phyloP scores from a whole-genome alignment of 2,329 filamentous ascomycete genomes.

The Aspergillus calidoustus region DNA sequence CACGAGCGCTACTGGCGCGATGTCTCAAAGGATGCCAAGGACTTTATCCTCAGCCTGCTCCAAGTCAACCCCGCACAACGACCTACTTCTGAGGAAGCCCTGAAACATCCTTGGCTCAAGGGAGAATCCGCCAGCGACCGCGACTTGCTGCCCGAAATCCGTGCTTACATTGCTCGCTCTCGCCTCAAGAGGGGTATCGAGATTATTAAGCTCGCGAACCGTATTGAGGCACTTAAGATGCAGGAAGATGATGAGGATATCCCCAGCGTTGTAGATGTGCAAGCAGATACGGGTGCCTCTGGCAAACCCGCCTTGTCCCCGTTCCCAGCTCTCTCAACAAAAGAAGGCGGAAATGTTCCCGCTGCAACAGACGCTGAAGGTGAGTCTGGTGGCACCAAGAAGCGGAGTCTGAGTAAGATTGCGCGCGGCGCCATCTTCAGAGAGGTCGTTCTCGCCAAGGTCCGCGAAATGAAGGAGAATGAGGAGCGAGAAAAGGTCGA shows the following conservation, averaged over 20 bases:
- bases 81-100: constrained; percentile 77
- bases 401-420: constrained; percentile 59
- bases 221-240: constrained; percentile 92
- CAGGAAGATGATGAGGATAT: constrained; percentile 84
- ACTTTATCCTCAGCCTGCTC: constrained; percentile 84
- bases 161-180: constrained; percentile 87
- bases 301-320: constrained; percentile 29
- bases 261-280: constrained; percentile 62
- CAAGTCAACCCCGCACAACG: constrained; percentile 78
- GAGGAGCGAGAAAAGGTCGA: constrained; percentile 74
- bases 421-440: constrained; percentile 80
- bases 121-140: constrained; percentile 91
- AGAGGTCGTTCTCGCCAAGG: constrained; percentile 92
- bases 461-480: constrained; percentile 86
- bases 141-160: constrained; percentile 96
- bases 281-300: constrained; percentile 54
- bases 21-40: constrained; percentile 91
- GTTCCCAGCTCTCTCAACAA: constrained; percentile 30
- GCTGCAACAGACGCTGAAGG: constrained; percentile 24
- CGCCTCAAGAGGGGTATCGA: constrained; percentile 93
- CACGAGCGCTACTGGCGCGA: constrained; percentile 99
- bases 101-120: constrained; percentile 85
- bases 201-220: constrained; percentile 92
- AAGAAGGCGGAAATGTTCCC: constrained; percentile 18
- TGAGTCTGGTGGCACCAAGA: constrained; percentile 46